Percentiles rank a stretch among this genome's conserved stretches.
phyloP scores from a whole-genome alignment of 148 eudicot genomes.

The Linanthus parryae region DNA sequence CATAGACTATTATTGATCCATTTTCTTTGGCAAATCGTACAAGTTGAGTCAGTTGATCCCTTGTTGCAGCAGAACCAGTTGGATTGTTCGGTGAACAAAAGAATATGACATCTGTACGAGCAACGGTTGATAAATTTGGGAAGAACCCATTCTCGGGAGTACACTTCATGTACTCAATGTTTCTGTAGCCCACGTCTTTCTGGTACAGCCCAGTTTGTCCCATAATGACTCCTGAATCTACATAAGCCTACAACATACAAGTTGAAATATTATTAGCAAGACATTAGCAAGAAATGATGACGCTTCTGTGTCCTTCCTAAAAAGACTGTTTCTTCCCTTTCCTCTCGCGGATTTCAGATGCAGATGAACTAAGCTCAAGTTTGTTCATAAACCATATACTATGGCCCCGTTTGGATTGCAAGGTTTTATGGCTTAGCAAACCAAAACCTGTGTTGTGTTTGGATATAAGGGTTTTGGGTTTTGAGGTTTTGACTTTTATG shows the following conservation, averaged over 20 bases:
- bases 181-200: constrained; percentile 59
- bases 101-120: constrained; percentile 77
- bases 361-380: too few relatives aligned
- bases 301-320: too few relatives aligned
- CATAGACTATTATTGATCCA: constrained; percentile 87
- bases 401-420: too few relatives aligned
- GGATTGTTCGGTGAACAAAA: constrained; percentile 98
- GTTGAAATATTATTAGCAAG: constrained; percentile 2
- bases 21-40: constrained; percentile 84
- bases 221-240: constrained; percentile 87
- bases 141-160: constrained; percentile 90
- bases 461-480: too few relatives aligned
- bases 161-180: constrained; percentile 92
- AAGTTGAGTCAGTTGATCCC: constrained; percentile 68
- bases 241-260: constrained; percentile 58
- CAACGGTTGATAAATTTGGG: constrained; percentile 67
- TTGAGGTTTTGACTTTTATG: too few relatives aligned
- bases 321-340: too few relatives aligned
- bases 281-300: not conserved
- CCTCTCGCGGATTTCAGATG: too few relatives aligned
- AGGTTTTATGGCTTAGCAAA: too few relatives aligned
- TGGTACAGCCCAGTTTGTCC: constrained; percentile 76
- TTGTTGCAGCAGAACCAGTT: constrained; percentile 88
- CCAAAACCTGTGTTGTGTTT: too few relatives aligned
- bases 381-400: too few relatives aligned